A percentile compares a stretch with the other conserved stretches of the same genome.
Evolutionary conservation across 1,284 basidiomycete genomes (phyloP).

Genomic region (Cystobasidium slooffiae): DNA sequence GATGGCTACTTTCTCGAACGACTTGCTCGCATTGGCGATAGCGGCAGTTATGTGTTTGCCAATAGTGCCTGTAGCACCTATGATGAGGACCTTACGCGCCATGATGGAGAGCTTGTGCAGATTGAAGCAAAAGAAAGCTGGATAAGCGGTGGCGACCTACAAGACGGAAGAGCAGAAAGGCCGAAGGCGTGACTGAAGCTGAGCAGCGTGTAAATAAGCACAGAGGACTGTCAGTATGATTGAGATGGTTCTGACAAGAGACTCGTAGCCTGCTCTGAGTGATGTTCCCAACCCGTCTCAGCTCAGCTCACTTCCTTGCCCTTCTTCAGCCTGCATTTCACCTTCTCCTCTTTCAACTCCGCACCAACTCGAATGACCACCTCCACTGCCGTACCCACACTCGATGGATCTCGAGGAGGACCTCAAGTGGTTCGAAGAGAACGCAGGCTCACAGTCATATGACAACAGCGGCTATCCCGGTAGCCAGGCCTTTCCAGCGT

Average conservation of each 20-base stretch:
- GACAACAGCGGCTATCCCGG: background rate
- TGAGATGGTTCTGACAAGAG: too few species aligned
- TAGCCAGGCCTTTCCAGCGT: slow-evolving; percentile 5
- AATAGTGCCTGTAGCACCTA: slow-evolving; percentile 44
- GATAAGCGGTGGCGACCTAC: background rate
- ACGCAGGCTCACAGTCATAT: background rate
- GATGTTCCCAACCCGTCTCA: too few species aligned
- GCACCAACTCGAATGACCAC: slow-evolving; percentile 4
- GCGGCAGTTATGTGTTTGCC: slow-evolving; percentile 43
- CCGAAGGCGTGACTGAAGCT: background rate
- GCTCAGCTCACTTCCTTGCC: too few species aligned
- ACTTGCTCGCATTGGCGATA: slow-evolving; percentile 24
- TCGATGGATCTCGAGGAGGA: slow-evolving; percentile 15
- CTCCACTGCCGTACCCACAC: background rate
- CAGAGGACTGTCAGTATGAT: too few species aligned
- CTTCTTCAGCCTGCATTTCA: background rate
- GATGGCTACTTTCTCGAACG: slow-evolving; percentile 39
- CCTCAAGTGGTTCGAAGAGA: slow-evolving; percentile 14
- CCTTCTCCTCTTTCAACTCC: background rate
- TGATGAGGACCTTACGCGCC: slow-evolving; percentile 41
- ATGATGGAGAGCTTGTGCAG: background rate
- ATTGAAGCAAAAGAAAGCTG: background rate
- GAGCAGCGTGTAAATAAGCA: too few species aligned
- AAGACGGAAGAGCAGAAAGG: background rate
- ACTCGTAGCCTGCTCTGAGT: too few species aligned